These are phyloP conservation scores for Nitzschia putrida DNA, from an alignment of 108 stramenopile genomes.

Conservation along the genomic window DNA sequence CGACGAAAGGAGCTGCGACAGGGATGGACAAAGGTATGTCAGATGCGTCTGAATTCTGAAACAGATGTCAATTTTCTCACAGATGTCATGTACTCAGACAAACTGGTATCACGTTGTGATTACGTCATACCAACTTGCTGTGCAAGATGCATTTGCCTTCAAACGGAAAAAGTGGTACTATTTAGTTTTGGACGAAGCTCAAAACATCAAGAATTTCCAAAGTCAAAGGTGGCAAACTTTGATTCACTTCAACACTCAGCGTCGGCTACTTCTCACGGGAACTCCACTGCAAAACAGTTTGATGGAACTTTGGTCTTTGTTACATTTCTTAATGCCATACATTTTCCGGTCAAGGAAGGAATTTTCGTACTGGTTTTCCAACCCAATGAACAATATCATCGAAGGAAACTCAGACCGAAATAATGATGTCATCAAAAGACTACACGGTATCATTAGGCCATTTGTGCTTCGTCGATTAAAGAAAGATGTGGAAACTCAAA, in stretches of 20 bases:
- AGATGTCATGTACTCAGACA: slow-evolving; percentile 24
- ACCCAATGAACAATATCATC: slow-evolving; percentile 93
- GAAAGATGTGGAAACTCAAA: slow-evolving; percentile 95
- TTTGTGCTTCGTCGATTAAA: slow-evolving; percentile 96
- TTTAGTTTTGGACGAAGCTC: slow-evolving; percentile 97
- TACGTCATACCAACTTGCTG: slow-evolving; percentile 96
- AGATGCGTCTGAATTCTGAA: background rate
- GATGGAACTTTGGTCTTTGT: slow-evolving; percentile 90
- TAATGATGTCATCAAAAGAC: slow-evolving; percentile 81
- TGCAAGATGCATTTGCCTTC: slow-evolving; percentile 95
- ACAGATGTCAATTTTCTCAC: background rate
- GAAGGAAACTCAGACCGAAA: slow-evolving; percentile 80
- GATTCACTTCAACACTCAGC: slow-evolving; percentile 93
- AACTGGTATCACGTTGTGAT: slow-evolving; percentile 94
- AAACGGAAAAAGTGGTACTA: slow-evolving; percentile 97
- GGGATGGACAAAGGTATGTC: slow-evolving; percentile 91
- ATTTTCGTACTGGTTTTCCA: slow-evolving; percentile 98
- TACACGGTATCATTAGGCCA: slow-evolving; percentile 96
- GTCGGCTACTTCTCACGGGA: slow-evolving; percentile 92
- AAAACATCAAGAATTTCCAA: slow-evolving; percentile 99
- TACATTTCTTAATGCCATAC: slow-evolving; percentile 89
- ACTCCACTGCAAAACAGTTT: slow-evolving; percentile 93
- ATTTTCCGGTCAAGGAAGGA: slow-evolving; percentile 90
- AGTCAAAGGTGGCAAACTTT: slow-evolving; percentile 99
- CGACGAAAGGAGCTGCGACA: slow-evolving; percentile 85